phyloP scores from a whole-genome alignment of 257 asterid species.

The Leonotis leonurus region DNA sequence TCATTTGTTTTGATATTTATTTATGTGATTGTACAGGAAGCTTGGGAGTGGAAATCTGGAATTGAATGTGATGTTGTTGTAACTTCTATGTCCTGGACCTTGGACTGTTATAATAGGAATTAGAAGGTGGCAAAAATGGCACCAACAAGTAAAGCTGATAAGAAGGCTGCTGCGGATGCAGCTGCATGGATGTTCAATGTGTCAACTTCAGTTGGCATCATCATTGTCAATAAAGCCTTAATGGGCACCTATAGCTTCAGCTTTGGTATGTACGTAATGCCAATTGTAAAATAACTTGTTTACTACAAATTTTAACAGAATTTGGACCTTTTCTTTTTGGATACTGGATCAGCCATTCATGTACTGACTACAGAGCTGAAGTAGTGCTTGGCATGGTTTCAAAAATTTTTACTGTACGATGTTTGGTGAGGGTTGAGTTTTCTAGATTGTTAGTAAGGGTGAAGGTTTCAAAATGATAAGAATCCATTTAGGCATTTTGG shows the following conservation, averaged over 20 bases:
- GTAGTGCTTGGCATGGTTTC: background rate
- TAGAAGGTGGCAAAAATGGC: slow-evolving; percentile 44
- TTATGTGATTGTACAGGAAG: slow-evolving; percentile 18
- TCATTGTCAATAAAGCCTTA: slow-evolving; percentile 86
- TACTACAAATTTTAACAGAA: background rate
- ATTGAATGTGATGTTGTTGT: slow-evolving; percentile 28
- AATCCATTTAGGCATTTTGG: background rate
- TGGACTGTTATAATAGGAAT: slow-evolving; percentile 18
- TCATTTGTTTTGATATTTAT: slow-evolving; percentile 10
- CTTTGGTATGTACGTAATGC: slow-evolving; percentile 51
- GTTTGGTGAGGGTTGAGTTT: background rate
- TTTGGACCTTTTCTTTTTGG: background rate
- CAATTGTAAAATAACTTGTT: background rate
- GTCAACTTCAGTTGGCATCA: slow-evolving; percentile 92
- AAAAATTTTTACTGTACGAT: background rate
- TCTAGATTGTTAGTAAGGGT: background rate
- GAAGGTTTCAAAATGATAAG: background rate
- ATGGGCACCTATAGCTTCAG: slow-evolving; percentile 95
- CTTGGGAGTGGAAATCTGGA: slow-evolving; percentile 5
- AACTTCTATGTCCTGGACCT: slow-evolving; percentile 31
- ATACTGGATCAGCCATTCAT: background rate
- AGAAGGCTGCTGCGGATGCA: slow-evolving; percentile 85
- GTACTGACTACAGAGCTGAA: background rate
- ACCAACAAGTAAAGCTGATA: slow-evolving; percentile 68
- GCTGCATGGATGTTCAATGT: slow-evolving; percentile 95